Evolutionary conservation across 2,329 filamentous ascomycete genomes (phyloP), one percentile per base, ranked within the genome.

Genomic region (Knoxdaviesia proteae): DNA sequence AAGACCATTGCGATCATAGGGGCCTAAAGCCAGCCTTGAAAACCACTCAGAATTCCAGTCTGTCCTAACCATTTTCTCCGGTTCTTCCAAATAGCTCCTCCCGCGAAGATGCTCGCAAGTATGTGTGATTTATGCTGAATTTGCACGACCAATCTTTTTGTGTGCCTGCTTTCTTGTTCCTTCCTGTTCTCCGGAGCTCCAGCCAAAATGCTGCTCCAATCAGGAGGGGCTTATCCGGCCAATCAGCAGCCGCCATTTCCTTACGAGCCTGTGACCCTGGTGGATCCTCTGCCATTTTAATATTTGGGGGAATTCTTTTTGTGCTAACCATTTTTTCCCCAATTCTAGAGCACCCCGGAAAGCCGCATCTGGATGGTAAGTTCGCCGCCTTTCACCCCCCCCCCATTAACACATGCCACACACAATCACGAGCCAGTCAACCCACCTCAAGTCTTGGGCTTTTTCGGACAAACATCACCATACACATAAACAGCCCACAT

Each of bases 61-160:
- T n/a, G n/a, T 32, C n/a, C 39, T 40, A 40, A 40, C 32, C 30
- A 7, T 32, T 40, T 40, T 9, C 5, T 6, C 8, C 31, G 20
- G 20, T 20, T 20, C 20, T 20, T 20, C 20, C 20, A 20, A 20
- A 20, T 20, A 78, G 74, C 76, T 52, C 72, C 74, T 50, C 74
- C 74, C 5, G 58, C 69, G 56, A 76, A 74, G 62, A 77, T 79
- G 73, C 68, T 78, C 57, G 70, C 65, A 45, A 78, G 74, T 79
- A 73, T 56, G 74, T 61, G 41, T 20, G 20, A 20, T 20, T 20
- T 20, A 20, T 20, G 20, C 20, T 20, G 20, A 20, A 20, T 20
- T 20, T 20, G 20, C 20, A 20, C 20, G 2, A 3, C 20, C 20
- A 20, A 20, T 20, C 3, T 3, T 20, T 20, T 20, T 20, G 20